Base-by-base conservation (phyloP, 495 filamentous ascomycete species). In the Lasiosphaeria miniovina region DNA sequence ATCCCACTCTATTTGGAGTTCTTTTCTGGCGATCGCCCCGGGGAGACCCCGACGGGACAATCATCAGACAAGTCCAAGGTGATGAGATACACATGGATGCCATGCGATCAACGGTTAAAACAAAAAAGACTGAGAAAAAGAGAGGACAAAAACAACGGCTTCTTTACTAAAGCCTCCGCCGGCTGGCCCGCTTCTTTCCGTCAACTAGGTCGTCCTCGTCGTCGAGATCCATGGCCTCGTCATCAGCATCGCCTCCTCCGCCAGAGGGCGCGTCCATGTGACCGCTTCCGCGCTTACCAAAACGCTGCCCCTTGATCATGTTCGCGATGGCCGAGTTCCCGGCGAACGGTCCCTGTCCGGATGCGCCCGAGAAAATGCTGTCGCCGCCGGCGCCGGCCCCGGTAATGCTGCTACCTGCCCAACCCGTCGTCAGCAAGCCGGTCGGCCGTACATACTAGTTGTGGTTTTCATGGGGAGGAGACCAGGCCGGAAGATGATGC, bases 171-270 rank as follows among this genome's bases (percentile, higher is more conserved):
- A 76, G 54, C 64, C 73, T 78, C 49, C 75, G 67, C 9, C 67
- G 72, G 43, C 66, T 76, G 4, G 72, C 63, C 55, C 74, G 63
- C 62, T 80, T 75, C 66, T 73, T 71, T 1, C 65, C 62, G 17
- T 58, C 64, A 17, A 40, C 49, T 32, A 48, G 57, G 3, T 61
- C 64, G 9, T 65, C 71, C 9, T 76, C 70, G 24, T 84, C 83
- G 64, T 84, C 80, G n/a, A 83, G 41, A 56, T 87, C 86, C 78
- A 84, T 82, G 24, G 72, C 75, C 61, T 83, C 82, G 41, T 82
- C 85, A 7, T 82, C 77, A 1, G 75, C 78, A 66, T 78, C 79
- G 61, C 33, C 55, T n/a, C 45, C 55, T 36, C 17, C 24, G 78
- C 74, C 52, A 75, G 74, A 54, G 68, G 72, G 54, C 17, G 77